These are phyloP conservation scores for Pseudognaphalium luteoalbum DNA, from an alignment of 129 eudicot genomes.

Conservation along the genomic window DNA sequence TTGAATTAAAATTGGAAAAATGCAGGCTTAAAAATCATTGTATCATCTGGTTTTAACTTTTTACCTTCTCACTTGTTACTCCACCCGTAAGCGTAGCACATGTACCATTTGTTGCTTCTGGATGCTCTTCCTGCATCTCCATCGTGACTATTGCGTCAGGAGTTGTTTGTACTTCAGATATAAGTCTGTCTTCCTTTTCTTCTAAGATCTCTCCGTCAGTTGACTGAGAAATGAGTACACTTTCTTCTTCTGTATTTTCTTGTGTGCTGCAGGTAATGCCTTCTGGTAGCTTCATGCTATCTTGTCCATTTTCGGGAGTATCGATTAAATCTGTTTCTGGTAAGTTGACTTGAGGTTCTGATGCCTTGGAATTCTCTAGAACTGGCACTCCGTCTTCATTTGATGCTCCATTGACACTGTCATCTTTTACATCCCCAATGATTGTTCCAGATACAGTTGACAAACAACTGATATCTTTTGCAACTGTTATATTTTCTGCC, in stretches of 20 bases:
- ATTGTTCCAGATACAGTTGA: conserved; percentile 12
- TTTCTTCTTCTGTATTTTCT: neutral
- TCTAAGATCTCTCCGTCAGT: neutral
- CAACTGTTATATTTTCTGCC: conserved; percentile 4
- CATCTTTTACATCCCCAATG: conserved; percentile 14
- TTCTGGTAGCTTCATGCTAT: conserved; percentile 14
- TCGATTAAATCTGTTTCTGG: conserved; percentile 11
- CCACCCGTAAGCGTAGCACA: conserved; percentile 11
- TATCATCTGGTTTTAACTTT: conserved; percentile 3
- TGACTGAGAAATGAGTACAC: no score
- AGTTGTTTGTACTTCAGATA: conserved; percentile 30
- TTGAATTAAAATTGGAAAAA: conserved; percentile 3
- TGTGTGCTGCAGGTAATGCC: neutral
- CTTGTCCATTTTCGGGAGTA: conserved; percentile 20
- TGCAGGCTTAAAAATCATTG: neutral
- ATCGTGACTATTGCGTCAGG: neutral
- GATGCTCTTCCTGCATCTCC: neutral
- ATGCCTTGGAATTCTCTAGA: conserved; percentile 4
- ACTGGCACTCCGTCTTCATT: neutral
- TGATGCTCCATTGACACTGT: conserved; percentile 7
- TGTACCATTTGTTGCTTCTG: conserved; percentile 18
- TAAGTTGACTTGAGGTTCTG: conserved; percentile 18
- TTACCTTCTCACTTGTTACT: conserved; percentile 29
- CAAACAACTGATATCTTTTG: conserved; percentile 22
- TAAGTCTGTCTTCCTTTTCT: conserved; percentile 18